Evolutionary conservation across 257 asterid genomes (phyloP).

Genomic region (Rauvolfia tetraphylla): DNA sequence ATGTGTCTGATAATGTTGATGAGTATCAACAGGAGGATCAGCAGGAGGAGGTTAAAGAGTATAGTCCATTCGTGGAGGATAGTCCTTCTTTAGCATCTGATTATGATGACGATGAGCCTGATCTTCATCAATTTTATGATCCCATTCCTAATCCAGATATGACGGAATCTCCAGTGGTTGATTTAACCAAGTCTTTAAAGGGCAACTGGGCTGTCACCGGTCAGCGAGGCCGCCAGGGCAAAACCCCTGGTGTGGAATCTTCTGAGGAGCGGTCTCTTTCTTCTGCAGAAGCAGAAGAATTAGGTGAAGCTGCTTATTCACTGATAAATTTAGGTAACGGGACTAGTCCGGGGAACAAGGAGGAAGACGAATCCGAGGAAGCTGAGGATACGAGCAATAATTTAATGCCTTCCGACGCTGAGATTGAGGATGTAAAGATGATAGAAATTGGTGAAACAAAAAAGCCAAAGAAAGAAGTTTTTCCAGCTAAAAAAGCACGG

Average conservation of each 20-base stretch:
- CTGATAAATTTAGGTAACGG: slow-evolving; percentile 23
- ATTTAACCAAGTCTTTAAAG: slow-evolving; percentile 5
- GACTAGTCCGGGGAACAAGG: not conserved
- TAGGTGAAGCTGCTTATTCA: slow-evolving; percentile 19
- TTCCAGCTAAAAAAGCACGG: too few species aligned
- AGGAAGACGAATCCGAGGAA: not conserved
- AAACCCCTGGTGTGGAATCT: not conserved
- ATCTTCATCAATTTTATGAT: not conserved
- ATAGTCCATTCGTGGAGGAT: not conserved
- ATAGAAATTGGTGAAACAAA: too few species aligned
- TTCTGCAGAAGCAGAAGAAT: not conserved
- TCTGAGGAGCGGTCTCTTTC: not conserved
- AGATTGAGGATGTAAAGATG: not conserved
- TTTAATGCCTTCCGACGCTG: slow-evolving; percentile 4
- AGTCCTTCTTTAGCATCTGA: not conserved
- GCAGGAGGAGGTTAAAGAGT: not conserved
- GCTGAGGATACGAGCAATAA: slow-evolving; percentile 7
- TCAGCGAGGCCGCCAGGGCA: slow-evolving; percentile 28
- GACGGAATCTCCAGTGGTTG: not conserved
- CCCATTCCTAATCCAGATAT: not conserved
- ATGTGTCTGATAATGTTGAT: not conserved
- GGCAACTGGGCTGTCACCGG: slow-evolving; percentile 31
- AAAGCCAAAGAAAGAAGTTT: not conserved
- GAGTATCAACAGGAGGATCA: not conserved
- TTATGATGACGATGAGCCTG: not conserved